Conservation (phyloP, 2,329 filamentous ascomycete species). For the Fusarium denticulatum region DNA sequence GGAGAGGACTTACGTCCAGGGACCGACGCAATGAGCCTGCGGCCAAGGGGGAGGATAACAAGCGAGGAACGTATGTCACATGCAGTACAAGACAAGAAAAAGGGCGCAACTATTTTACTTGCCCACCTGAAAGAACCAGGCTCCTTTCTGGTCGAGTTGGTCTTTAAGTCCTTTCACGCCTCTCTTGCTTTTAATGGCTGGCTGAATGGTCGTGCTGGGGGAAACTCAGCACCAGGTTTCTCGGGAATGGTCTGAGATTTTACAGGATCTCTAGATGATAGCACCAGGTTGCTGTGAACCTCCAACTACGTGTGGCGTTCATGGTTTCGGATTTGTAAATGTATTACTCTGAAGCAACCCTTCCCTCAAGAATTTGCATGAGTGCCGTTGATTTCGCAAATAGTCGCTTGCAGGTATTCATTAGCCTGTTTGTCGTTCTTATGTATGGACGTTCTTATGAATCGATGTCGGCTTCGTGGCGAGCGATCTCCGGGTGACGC, state of each 20-base stretch:
- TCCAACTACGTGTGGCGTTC: background rate
- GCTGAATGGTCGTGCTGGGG: background rate
- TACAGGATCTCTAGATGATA: accelerated
- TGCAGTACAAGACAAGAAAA: background rate
- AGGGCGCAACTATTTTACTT: background rate
- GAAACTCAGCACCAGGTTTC: background rate
- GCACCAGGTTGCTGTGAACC: background rate
- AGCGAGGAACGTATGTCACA: background rate
- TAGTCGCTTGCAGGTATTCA: conserved; percentile 19
- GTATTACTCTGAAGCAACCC: conserved; percentile 21
- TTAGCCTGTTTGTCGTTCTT: conserved; percentile 20
- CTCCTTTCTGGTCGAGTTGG: background rate
- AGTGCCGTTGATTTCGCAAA: conserved; percentile 33
- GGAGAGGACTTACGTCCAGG: background rate
- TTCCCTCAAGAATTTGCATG: conserved; percentile 33
- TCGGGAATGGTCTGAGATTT: background rate
- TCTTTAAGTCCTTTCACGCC: background rate
- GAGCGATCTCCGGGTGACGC: background rate
- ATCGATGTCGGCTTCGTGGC: conserved; percentile 2
- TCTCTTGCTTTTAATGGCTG: background rate
- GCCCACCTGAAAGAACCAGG: background rate
- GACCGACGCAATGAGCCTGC: background rate
- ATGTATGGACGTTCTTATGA: conserved; percentile 4
- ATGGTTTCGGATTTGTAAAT: conserved; percentile 19
- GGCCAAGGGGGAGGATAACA: background rate